Percentiles rank a stretch among this genome's conserved stretches.
Conservation (phyloP, 2,329 filamentous ascomycete species). For the Trichophyton simii region DNA sequence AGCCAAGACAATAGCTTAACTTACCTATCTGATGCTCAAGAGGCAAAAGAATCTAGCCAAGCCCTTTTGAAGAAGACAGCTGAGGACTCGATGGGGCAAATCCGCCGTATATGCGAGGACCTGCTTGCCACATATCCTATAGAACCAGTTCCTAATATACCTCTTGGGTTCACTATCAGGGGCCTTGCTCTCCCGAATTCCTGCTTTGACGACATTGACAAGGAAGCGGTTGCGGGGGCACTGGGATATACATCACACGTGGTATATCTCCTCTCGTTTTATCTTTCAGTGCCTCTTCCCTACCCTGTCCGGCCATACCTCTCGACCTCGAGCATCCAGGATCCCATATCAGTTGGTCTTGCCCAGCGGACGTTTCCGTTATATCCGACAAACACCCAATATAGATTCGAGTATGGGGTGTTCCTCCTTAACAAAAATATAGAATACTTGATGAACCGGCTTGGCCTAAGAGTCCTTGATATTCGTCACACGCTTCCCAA, state of each 20-base stretch:
- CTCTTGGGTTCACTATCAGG: slow-evolving; percentile 74
- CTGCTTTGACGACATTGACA: slow-evolving; percentile 53
- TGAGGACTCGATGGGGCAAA: slow-evolving; percentile 67
- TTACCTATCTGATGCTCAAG: slow-evolving; percentile 50
- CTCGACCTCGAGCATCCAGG: slow-evolving; percentile 62
- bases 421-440: slow-evolving; percentile 97
- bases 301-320: slow-evolving; percentile 64
- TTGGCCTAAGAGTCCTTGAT: slow-evolving; percentile 70
- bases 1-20: slow-evolving; percentile 46
- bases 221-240: slow-evolving; percentile 63
- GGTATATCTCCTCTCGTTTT: slow-evolving; percentile 64
- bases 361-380: slow-evolving; percentile 65
- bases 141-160: slow-evolving; percentile 48
- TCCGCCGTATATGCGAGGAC: slow-evolving; percentile 77
- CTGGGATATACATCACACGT: slow-evolving; percentile 70
- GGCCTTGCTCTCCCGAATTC: slow-evolving; percentile 69
- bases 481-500: slow-evolving; percentile 88
- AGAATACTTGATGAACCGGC: slow-evolving; percentile 52
- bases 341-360: slow-evolving; percentile 50
- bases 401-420: slow-evolving; percentile 89
- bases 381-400: slow-evolving; percentile 61
- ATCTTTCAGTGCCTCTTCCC: slow-evolving; percentile 63
- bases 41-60: slow-evolving; percentile 47
- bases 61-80: slow-evolving; percentile 43
- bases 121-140: slow-evolving; percentile 71